Evolutionary conservation across 2,329 filamentous ascomycete genomes (phyloP).

Genomic region (Ascochyta lentis): DNA sequence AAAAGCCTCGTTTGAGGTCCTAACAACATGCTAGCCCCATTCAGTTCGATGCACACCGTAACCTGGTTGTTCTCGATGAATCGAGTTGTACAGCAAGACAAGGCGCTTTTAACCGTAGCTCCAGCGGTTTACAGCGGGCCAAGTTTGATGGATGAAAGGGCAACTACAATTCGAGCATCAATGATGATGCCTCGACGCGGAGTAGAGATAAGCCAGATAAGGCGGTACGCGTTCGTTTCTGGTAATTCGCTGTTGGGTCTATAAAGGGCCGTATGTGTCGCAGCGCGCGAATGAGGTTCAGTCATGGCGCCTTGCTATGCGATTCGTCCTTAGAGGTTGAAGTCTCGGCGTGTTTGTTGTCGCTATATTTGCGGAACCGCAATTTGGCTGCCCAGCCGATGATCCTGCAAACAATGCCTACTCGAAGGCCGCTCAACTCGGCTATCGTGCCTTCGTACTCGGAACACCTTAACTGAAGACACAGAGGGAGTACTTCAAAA

Average conservation of each 20-base stretch:
- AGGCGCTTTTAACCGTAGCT: slow-evolving; percentile 8
- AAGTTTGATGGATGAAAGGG: neutral
- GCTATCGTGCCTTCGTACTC: too few relatives aligned
- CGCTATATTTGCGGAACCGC: too few relatives aligned
- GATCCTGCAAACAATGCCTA: too few relatives aligned
- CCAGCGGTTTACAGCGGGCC: slow-evolving; percentile 7
- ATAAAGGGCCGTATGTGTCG: neutral
- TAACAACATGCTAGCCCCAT: neutral
- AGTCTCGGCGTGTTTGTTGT: neutral
- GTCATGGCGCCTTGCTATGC: neutral
- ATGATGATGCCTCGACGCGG: neutral
- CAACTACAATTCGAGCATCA: neutral
- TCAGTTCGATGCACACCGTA: neutral
- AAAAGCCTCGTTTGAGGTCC: neutral
- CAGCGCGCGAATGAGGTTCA: neutral
- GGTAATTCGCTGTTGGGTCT: neutral
- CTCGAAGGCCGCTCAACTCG: too few relatives aligned
- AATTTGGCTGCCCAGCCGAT: too few relatives aligned
- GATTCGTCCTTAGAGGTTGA: neutral
- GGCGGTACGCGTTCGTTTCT: slow-evolving; percentile 3
- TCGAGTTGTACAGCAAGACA: neutral
- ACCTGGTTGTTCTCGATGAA: neutral
- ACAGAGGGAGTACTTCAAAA: too few relatives aligned
- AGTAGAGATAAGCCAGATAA: slow-evolving; percentile 15
- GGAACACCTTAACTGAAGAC: too few relatives aligned